Evolutionary conservation across 768 basidiomycete genomes (phyloP).

Genomic region (Collybiopsis confluens): DNA sequence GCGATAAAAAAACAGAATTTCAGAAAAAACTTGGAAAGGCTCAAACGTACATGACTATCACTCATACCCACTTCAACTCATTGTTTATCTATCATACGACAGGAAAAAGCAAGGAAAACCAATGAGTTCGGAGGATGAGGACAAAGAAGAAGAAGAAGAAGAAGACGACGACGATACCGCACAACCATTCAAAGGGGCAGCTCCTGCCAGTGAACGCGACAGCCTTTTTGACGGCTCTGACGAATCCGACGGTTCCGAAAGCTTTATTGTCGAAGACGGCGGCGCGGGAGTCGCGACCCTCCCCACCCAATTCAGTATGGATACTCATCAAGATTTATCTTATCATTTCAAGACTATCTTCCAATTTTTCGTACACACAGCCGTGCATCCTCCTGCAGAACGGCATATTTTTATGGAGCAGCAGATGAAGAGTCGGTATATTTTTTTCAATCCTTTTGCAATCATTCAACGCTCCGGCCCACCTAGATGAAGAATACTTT

Average conservation of each 20-base stretch:
- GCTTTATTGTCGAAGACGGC: slow-evolving; percentile 67
- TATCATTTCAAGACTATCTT: slow-evolving; percentile 86
- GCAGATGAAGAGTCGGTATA: slow-evolving; percentile 44
- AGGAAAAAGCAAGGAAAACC: slow-evolving; percentile 43
- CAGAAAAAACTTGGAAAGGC: slow-evolving; percentile 60
- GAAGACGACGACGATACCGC: slow-evolving; percentile 20
- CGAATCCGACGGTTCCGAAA: slow-evolving; percentile 22
- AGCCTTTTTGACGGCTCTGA: slow-evolving; percentile 34
- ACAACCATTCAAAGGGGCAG: slow-evolving; percentile 43
- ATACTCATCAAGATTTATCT: slow-evolving; percentile 66
- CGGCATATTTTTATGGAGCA: slow-evolving; percentile 53
- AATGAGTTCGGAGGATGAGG: slow-evolving; percentile 21
- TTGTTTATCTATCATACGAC: slow-evolving; percentile 5
- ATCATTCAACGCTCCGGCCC: neutral
- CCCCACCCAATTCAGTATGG: slow-evolving; percentile 81
- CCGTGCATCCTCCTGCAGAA: slow-evolving; percentile 50
- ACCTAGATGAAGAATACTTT: slow-evolving; percentile 63
- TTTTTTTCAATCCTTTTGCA: neutral
- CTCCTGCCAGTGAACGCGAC: slow-evolving; percentile 31
- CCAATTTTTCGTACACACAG: slow-evolving; percentile 82
- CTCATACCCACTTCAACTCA: neutral
- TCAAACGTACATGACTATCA: slow-evolving; percentile 48
- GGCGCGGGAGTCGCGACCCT: slow-evolving; percentile 38
- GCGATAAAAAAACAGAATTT: slow-evolving; percentile 55
- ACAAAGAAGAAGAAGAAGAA: slow-evolving; percentile 22